Evolutionary conservation across 116 monocot species (phyloP).

Genomic region (Zostera marina): DNA sequence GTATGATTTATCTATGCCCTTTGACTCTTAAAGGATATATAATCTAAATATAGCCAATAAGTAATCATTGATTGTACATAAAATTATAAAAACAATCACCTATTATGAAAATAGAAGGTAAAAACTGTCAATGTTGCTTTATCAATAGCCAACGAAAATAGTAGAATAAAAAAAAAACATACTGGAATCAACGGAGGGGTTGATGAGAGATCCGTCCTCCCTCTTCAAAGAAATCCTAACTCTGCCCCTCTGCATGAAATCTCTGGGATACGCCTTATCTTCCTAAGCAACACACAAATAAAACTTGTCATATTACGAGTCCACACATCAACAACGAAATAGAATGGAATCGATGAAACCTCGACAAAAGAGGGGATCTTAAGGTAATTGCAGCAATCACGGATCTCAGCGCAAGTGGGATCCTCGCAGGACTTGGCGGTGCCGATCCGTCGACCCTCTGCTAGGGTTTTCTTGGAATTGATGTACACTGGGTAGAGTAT

Average conservation of each 20-base stretch:
- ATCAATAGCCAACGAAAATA: neutral
- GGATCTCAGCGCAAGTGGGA: slow-evolving; percentile 82
- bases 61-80: no score
- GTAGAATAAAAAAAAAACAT: slow-evolving; percentile 12
- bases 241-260: slow-evolving; percentile 87
- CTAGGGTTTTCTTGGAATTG: slow-evolving; percentile 90
- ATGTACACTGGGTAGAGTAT: slow-evolving; percentile 73
- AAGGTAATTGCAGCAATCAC: slow-evolving; percentile 67
- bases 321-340: neutral
- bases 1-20: no score
- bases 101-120: neutral
- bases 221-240: slow-evolving; percentile 72
- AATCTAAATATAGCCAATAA: no score
- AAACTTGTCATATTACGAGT: neutral
- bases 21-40: no score
- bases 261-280: slow-evolving; percentile 90
- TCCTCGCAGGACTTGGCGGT: slow-evolving; percentile 65
- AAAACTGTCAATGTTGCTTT: neutral
- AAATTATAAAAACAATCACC: neutral
- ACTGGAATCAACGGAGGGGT: slow-evolving; percentile 61
- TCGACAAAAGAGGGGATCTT: slow-evolving; percentile 72
- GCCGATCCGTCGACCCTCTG: slow-evolving; percentile 72
- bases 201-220: slow-evolving; percentile 60
- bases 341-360: slow-evolving; percentile 13
- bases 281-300: slow-evolving; percentile 22